These are phyloP conservation scores for Lophium mytilinum DNA, from an alignment of 495 filamentous ascomycete species.

Conservation along the genomic window DNA sequence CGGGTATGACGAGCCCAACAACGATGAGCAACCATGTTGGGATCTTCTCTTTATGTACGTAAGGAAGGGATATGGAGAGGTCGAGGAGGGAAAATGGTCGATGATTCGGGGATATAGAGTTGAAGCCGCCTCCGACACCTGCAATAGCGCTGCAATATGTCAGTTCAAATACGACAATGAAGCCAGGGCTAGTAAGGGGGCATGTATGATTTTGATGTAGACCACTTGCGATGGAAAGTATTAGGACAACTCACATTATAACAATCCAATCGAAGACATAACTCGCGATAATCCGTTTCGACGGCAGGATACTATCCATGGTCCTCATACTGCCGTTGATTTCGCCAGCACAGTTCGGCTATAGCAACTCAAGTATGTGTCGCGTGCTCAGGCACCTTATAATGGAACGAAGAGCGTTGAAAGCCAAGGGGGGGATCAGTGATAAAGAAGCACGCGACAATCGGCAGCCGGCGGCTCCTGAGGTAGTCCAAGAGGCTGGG, in stretches of 20 bases:
- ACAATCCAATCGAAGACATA: conserved; percentile 36
- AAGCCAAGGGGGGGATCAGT: too few relatives aligned
- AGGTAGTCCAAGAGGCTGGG: too few relatives aligned
- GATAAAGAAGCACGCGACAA: too few relatives aligned
- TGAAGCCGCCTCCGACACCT: conserved; percentile 28
- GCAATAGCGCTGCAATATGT: conserved; percentile 28
- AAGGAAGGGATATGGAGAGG: conserved; percentile 51
- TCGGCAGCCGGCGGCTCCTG: too few relatives aligned
- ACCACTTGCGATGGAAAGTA: neutral
- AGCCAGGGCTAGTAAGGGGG: too few relatives aligned
- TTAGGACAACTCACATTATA: conserved; percentile 23
- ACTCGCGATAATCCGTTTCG: conserved; percentile 29
- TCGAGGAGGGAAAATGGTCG: conserved; percentile 44
- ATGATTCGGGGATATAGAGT: conserved; percentile 29
- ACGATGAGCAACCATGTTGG: conserved; percentile 43
- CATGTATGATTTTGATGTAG: too few relatives aligned
- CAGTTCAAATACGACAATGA: neutral
- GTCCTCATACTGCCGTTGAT: conserved; percentile 5
- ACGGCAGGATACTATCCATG: conserved; percentile 21
- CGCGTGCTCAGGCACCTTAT: too few relatives aligned
- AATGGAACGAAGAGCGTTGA: too few relatives aligned
- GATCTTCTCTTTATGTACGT: conserved; percentile 47
- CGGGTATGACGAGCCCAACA: conserved; percentile 46
- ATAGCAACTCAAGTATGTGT: too few relatives aligned
- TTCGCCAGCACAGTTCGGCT: too few relatives aligned